Percentiles rank a stretch among this genome's conserved stretches.
phyloP scores from a whole-genome alignment of 305 asterid species.

The Andrographis paniculata region DNA sequence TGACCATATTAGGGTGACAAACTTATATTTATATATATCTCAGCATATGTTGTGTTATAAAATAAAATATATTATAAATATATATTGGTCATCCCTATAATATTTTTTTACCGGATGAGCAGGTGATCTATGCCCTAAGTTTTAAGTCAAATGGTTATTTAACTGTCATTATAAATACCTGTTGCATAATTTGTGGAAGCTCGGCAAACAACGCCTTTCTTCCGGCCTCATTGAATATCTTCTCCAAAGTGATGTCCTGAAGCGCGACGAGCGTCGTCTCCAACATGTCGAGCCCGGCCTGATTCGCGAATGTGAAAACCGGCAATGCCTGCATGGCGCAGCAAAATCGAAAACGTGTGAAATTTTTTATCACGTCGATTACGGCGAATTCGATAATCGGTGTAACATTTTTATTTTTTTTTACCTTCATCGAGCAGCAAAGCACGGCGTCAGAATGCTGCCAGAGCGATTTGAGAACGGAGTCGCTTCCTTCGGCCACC shows the following conservation, averaged over 20 bases:
- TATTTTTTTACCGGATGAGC: too few relatives aligned
- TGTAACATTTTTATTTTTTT: too few relatives aligned
- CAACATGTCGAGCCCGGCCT: conserved; percentile 95
- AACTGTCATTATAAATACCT: conserved; percentile 56
- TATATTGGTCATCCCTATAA: too few relatives aligned
- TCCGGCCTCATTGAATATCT: conserved; percentile 72
- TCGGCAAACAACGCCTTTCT: conserved; percentile 61
- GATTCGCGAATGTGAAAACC: conserved; percentile 83
- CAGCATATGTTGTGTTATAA: too few relatives aligned
- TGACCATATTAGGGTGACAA: too few relatives aligned
- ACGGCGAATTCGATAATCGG: too few relatives aligned
- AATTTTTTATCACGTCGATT: too few relatives aligned
- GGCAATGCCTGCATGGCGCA: conserved; percentile 66
- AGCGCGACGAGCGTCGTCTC: conserved; percentile 88
- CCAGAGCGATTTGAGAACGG: conserved; percentile 74
- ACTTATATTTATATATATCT: too few relatives aligned
- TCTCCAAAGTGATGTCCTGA: conserved; percentile 81
- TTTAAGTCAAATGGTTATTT: too few relatives aligned
- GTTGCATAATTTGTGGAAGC: conserved; percentile 91
- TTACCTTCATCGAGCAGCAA: conserved; percentile 91
- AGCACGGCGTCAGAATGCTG: conserved; percentile 83
- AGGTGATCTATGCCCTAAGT: too few relatives aligned
- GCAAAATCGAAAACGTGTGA: too few relatives aligned
- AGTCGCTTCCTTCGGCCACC: conserved; percentile 50
- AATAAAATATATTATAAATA: too few relatives aligned